These are phyloP conservation scores for Penicillium tannophilum DNA, from an alignment of 495 filamentous ascomycete genomes.

Conservation along the genomic window DNA sequence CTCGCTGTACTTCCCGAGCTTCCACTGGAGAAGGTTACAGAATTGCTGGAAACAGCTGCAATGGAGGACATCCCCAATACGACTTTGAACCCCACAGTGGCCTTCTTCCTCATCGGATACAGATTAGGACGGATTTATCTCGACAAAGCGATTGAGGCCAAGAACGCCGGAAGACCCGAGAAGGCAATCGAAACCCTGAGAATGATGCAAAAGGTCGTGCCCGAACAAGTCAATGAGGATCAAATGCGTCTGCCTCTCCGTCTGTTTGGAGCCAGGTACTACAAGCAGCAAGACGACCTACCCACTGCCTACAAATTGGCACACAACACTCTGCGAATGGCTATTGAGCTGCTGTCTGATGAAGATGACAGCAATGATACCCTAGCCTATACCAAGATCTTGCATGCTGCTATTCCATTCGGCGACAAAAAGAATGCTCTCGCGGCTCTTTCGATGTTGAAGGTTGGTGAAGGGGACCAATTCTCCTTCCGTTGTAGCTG, in stretches of 20 bases:
- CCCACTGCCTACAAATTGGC: constrained; percentile 1
- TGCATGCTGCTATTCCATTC: constrained; percentile 11
- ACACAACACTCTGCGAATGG: constrained; percentile 10
- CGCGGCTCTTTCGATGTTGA: constrained; percentile 12
- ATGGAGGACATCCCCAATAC: not conserved
- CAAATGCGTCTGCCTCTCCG: constrained; percentile 12
- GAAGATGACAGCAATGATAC: constrained; percentile 15
- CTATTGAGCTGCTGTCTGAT: constrained; percentile 16
- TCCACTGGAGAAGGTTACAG: not conserved
- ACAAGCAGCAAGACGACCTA: not conserved
- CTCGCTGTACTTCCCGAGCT: not conserved
- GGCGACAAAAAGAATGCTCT: constrained; percentile 9
- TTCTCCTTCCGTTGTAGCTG: not conserved
- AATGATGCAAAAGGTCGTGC: not conserved
- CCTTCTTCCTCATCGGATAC: constrained; percentile 1
- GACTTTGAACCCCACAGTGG: not conserved
- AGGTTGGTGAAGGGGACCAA: not conserved
- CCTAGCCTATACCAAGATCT: constrained; percentile 9
- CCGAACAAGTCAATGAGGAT: constrained; percentile 4
- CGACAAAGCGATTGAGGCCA: not conserved
- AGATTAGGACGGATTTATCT: not conserved
- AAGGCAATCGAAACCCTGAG: not conserved
- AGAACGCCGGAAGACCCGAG: not conserved
- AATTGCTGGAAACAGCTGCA: not conserved
- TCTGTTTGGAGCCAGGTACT: constrained; percentile 10